Conservation (phyloP, 139 green algal species). For the Nannochloris sp. region DNA sequence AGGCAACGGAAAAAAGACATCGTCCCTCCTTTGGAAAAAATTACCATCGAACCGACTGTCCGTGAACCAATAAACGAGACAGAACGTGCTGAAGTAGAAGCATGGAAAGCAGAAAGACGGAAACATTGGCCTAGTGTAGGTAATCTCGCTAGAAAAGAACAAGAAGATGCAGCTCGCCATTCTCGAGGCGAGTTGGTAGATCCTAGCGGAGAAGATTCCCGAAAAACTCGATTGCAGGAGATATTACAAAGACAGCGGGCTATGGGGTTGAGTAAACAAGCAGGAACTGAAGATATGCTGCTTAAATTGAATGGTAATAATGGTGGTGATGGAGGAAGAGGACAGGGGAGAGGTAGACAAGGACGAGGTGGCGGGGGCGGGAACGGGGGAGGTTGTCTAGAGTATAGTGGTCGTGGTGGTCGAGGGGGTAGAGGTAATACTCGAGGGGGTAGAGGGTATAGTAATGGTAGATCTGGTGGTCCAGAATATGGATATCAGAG, state of each 20-base stretch:
- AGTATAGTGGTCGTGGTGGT: neutral
- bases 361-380: neutral
- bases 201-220: neutral
- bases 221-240: conserved; percentile 18
- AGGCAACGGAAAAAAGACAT: conserved; percentile 19
- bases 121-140: conserved; percentile 15
- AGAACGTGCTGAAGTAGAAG: conserved; percentile 14
- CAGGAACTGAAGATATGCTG: conserved; percentile 25
- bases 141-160: conserved; percentile 4
- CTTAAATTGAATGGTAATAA: neutral
- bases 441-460: conserved; percentile 5
- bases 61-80: conserved; percentile 7
- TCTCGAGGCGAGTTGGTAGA: conserved; percentile 22
- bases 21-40: conserved; percentile 12
- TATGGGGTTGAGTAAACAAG: conserved; percentile 20
- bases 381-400: neutral
- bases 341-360: neutral
- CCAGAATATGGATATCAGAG: conserved; percentile 8
- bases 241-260: conserved; percentile 14
- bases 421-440: neutral
- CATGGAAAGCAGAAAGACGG: conserved; percentile 21
- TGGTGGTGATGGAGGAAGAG: neutral
- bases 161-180: neutral
- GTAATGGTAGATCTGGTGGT: neutral
- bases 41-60: conserved; percentile 7